Base-by-base conservation (phyloP, 805 yeast species). In the Candida nitratophila region DNA sequence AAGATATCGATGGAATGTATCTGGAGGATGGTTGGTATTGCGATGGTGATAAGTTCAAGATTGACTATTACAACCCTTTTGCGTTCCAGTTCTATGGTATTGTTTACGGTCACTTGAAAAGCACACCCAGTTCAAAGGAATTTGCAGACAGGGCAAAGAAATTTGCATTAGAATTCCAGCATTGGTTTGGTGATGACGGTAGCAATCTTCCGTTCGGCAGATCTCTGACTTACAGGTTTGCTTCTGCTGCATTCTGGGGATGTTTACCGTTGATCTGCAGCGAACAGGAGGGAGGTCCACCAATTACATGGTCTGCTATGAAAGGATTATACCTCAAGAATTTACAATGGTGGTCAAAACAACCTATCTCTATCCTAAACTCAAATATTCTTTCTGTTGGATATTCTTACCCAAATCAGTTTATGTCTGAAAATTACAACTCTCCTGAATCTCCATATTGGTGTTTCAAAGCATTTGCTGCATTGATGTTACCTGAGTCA, bases 11-110 rank as follows among this genome's bases (percentile, higher is more conserved):
- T 26, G 24, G 29, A 3, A 49, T 50, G 40, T 58, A 61, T 40
- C 31, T 61, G 19, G 47, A 45, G 9, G 63, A 59, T 38, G 65
- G 65, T 3, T 61, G 64, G 64, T 61, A 60, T 44, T 51, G 57
- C 17, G 65, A 61, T 50, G 65, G 65, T 22, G 45, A 43, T 17
- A 39, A 44, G 19, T 40, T 42, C 19, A 44, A 56, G 31, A 53
- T 59, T 33, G 65, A 61, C 42, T 54, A 61, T 46, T 61, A 61
- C 43, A 57, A 59, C 40, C 50, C 61, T 10, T 61, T 57, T 52
- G 65, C 66, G 15, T 48, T 61, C 36, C 66, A 61, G 39, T 61
- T 47, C 40, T 61, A 59, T 44, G 53, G 59, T 17, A 45, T 61
- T 16, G 40, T 61, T 17, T 61, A 56, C 46, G 19, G 19, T 17